phyloP scores from a whole-genome alignment of 371 early-diverging fungal species.

The Blastocladiella emersonii region DNA sequence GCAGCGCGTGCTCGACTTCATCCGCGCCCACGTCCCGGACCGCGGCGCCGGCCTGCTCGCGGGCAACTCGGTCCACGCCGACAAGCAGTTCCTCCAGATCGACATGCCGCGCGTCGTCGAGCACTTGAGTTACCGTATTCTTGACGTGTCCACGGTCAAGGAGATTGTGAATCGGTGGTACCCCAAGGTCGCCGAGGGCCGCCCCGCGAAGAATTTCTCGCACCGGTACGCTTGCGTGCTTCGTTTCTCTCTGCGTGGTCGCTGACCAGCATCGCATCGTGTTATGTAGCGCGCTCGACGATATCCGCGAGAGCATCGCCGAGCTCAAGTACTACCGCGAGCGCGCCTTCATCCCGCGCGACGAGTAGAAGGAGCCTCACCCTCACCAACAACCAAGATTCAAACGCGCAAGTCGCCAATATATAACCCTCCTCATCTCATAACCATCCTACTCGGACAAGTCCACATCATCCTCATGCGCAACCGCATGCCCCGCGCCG shows the following conservation, averaged over 20 bases:
- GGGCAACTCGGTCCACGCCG: slow-evolving; percentile 88
- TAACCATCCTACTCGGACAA: background rate
- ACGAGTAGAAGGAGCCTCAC: too few relatives aligned
- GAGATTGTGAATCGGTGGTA: slow-evolving; percentile 72
- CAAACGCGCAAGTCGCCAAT: too few relatives aligned
- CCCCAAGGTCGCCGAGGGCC: slow-evolving; percentile 11
- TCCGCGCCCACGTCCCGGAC: slow-evolving; percentile 44
- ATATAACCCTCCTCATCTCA: too few relatives aligned
- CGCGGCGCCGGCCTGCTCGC: slow-evolving; percentile 2
- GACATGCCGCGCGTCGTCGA: slow-evolving; percentile 68
- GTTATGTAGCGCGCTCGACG: background rate
- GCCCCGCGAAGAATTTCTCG: background rate
- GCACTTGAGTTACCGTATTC: slow-evolving; percentile 72
- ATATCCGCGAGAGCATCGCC: background rate
- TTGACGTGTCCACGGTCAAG: slow-evolving; percentile 83
- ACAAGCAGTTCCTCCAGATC: slow-evolving; percentile 62
- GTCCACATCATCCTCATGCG: background rate
- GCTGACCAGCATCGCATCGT: too few relatives aligned
- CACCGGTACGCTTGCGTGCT: background rate
- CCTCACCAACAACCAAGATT: too few relatives aligned
- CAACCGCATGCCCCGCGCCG: background rate
- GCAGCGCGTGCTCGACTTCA: slow-evolving; percentile 47
- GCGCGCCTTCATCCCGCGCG: background rate
- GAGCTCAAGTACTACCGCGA: background rate
- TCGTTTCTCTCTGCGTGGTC: background rate